A percentile compares a stretch with the other conserved stretches of the same genome.
Evolutionary conservation across 345 rosid species (phyloP).

Genomic region (Syzygium oleosum): DNA sequence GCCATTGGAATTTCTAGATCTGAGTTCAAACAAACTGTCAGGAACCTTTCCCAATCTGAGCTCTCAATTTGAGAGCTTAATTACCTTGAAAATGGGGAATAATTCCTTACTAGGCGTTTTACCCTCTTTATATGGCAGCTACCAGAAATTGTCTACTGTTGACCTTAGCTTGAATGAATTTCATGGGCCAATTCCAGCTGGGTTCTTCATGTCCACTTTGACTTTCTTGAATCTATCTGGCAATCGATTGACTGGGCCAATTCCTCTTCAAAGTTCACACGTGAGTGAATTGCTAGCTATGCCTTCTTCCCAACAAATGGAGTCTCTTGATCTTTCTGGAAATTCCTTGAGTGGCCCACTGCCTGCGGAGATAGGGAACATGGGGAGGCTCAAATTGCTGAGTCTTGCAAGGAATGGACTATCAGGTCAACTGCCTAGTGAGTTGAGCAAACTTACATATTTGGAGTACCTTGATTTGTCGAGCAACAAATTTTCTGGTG

Average conservation of each 20-base stretch:
- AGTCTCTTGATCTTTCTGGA: conserved; percentile 82
- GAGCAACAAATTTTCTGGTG: conserved; percentile 56
- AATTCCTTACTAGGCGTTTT: conserved; percentile 57
- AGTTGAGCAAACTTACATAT: conserved; percentile 56
- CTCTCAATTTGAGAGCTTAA: conserved; percentile 44
- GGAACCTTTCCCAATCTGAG: conserved; percentile 65
- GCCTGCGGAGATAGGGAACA: conserved; percentile 54
- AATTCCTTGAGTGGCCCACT: conserved; percentile 59
- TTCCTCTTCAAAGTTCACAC: conserved; percentile 48
- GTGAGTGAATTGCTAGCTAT: conserved; percentile 50
- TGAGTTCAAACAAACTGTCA: conserved; percentile 72
- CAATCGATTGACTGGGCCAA: conserved; percentile 61
- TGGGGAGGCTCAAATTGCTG: conserved; percentile 48
- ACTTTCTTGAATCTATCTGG: conserved; percentile 68
- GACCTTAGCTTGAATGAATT: conserved; percentile 78
- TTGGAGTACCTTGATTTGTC: conserved; percentile 85
- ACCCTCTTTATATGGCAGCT: conserved; percentile 46
- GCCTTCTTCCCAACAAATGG: conserved; percentile 42
- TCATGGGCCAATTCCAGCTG: conserved; percentile 51
- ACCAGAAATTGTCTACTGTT: conserved; percentile 36
- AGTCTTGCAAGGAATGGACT: conserved; percentile 61
- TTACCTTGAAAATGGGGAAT: conserved; percentile 44
- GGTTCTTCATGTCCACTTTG: conserved; percentile 50
- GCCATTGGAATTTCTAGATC: conserved; percentile 55
- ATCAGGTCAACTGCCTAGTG: conserved; percentile 63